Conservation (phyloP, 164 flowering plant species). For the Magnolia kwangsiensis region DNA sequence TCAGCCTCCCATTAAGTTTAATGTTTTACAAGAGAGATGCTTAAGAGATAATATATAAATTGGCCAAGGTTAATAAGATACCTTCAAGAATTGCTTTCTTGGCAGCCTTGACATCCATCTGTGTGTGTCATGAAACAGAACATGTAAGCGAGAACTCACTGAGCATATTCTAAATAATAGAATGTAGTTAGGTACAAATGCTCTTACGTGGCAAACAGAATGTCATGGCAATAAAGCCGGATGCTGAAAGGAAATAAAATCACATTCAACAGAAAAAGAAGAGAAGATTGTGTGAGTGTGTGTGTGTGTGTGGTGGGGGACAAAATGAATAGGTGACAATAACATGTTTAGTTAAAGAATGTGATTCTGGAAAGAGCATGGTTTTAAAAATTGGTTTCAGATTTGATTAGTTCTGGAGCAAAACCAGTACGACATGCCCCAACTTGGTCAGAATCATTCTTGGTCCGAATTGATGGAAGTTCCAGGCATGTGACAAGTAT, state of each 20-base stretch:
- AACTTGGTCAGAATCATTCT: neutral
- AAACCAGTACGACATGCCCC: neutral
- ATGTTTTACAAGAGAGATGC: no score
- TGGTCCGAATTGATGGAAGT: neutral
- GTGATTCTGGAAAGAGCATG: neutral
- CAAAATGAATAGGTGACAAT: neutral
- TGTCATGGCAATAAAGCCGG: neutral
- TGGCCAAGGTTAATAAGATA: constrained; percentile 19
- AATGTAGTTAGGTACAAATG: neutral
- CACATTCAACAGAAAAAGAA: neutral
- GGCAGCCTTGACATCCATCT: constrained; percentile 87
- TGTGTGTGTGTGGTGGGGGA: no score
- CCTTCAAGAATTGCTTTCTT: constrained; percentile 87
- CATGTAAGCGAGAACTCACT: constrained; percentile 4
- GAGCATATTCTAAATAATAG: neutral
- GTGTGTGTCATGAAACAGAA: constrained; percentile 22
- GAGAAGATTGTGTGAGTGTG: no score
- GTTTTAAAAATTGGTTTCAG: no score
- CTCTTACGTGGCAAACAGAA: neutral
- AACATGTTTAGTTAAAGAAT: neutral
- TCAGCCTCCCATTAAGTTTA: no score
- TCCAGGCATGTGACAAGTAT: neutral
- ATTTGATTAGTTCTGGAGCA: no score
- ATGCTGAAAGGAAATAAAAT: neutral
- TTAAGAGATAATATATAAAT: neutral